Base-by-base conservation (phyloP, 495 filamentous ascomycete genomes). In the Penicillium pulvis region DNA sequence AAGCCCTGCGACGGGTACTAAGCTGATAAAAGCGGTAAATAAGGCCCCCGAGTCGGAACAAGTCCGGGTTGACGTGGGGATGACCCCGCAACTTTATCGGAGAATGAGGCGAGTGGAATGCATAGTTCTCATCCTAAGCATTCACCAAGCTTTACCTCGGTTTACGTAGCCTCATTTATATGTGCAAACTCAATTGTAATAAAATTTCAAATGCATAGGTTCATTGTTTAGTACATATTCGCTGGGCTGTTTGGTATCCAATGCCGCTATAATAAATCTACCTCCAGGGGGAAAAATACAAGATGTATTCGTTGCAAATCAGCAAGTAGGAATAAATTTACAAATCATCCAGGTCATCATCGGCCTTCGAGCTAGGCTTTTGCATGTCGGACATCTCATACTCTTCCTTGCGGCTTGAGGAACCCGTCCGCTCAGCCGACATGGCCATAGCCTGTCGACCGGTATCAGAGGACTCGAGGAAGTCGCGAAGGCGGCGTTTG, bases 401-500 rank as follows among this genome's bases (percentile, higher is more conserved):
- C 67, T 79, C 67, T 45, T 80, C 73, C 35, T 64, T 65, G 5
- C 57, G 61, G 31, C 61, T 50, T 39, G 62, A 58, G 3, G 58
- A 53, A 23, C 66, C 64, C 35, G 57, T 56, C 23, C 61, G 51
- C 24, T 65, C 71, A 20, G 71, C 64, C 3, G 81, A 81, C 89
- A 93, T 88, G 26, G 83, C 87, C 68, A 95, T 83, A 9, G 90
- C 90, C 64, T 91, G 87, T 51, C 91, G 75, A 4, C 90, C 92
- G 7, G 87, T 89, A 60, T 95, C 90, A 11, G 86, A 88, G 43
- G 81, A 84, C 76, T 90, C 90, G 54, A 97, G 75, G 67, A 96
- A 96, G 31, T 95, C 91, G 23, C 93, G 83, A 51, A 97, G 81
- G 57, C 86, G 86, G 72, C 92, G 88, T 79, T 95, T 97, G 63